Percentiles rank a stretch among this genome's conserved stretches.
These are phyloP conservation scores for Lotus japonicus DNA, from an alignment of 306 rosid species.

Conservation along the genomic window DNA sequence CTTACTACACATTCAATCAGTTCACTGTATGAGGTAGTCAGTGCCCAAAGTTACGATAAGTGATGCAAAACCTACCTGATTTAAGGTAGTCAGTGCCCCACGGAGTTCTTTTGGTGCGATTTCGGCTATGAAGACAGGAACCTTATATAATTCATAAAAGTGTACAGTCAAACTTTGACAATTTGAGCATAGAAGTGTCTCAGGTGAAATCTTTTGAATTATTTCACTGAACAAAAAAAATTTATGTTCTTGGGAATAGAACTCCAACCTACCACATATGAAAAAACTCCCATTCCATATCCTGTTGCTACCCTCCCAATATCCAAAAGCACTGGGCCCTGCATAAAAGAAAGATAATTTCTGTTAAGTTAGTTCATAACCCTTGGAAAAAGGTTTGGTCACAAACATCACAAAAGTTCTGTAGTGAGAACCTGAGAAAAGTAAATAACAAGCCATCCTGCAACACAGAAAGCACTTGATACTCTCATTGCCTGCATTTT, in stretches of 20 bases:
- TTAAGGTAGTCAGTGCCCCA: slow-evolving; percentile 73
- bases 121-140: slow-evolving; percentile 84
- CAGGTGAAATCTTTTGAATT: not conserved
- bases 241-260: not conserved
- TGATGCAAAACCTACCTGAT: slow-evolving; percentile 49
- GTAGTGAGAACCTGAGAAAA: slow-evolving; percentile 59
- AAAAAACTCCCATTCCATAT: slow-evolving; percentile 95
- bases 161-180: not conserved
- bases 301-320: slow-evolving; percentile 92
- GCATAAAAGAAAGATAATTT: slow-evolving; percentile 11
- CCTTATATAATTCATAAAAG: slow-evolving; percentile 43
- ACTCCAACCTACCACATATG: slow-evolving; percentile 58
- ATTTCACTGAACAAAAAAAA: not conserved
- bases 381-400: not conserved
- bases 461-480: slow-evolving; percentile 56
- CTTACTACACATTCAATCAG: not conserved
- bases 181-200: not conserved
- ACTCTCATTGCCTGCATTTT: slow-evolving; percentile 85
- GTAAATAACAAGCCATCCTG: slow-evolving; percentile 81
- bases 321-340: slow-evolving; percentile 68
- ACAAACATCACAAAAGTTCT: not conserved
- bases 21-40: not conserved
- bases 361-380: not conserved
- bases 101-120: slow-evolving; percentile 87
- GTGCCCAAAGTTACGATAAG: not conserved